Evolutionary conservation across 2,329 filamentous ascomycete genomes (phyloP), one percentile per base, ranked within the genome.

Genomic region (Ophiostoma quercus): DNA sequence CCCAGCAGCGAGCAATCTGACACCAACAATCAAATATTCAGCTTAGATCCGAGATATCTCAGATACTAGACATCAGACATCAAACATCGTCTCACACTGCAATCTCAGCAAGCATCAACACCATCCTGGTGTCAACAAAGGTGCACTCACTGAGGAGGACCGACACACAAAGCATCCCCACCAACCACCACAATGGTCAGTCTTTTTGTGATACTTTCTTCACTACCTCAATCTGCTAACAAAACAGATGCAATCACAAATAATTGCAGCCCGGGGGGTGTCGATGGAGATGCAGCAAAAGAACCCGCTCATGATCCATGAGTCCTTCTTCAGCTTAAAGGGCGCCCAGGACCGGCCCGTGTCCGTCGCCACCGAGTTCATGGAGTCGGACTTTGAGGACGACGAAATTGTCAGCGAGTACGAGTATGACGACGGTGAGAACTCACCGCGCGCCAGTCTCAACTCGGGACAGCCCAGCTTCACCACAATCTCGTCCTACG

Each of bases 401-500:
- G 88, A 91, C 67, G 82, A 83, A 41, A 80, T 84, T 67, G 79
- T 85, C 72, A 87, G 83, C 72, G 85, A 87, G 67, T 78, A 84
- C 70, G 85, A 87, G 67, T 78, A 84, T 71, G 88, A 88, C 75
- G 87, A 90, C 60, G 82, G 81, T 67, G 81, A 80, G 51, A 87
- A 87, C 78, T 90, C 89, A 2, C 87, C 87, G 14, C 85, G 89
- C 41, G 79, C 85, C 69, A 92, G 89, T 79, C 79, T 91, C 72
- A 86, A 91, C 75, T 93, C 91, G 71, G 85, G 84, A 75, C 86
- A 91, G 75, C 87, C 87, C 71, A 96, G 92, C 81, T 88, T 94
- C 77, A 94, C 92, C 2, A 96, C 94, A 1, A 83, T 95, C 51
- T 96, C 93, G 7, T 94, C 92, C 1, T 93, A 91, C 75, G 92